Evolutionary conservation across 306 rosid species (phyloP).

Genomic region (Gastrolobium villosum): DNA sequence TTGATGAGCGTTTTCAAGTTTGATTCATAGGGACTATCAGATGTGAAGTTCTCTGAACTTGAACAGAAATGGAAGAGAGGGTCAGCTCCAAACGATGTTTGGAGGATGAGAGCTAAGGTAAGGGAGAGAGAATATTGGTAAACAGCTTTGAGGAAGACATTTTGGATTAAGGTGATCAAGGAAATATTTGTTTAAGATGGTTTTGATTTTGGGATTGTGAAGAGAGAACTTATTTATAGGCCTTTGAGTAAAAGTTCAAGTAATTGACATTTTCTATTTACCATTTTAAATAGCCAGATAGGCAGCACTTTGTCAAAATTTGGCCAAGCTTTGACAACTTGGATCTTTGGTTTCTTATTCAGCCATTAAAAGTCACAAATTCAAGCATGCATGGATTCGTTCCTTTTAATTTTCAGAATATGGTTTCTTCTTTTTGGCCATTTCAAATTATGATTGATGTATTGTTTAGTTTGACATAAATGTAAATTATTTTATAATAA

Average conservation of each 20-base stretch:
- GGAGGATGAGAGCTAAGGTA: slow-evolving; percentile 44
- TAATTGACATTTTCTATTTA: slow-evolving; percentile 35
- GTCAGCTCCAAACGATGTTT: slow-evolving; percentile 52
- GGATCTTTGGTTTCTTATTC: neutral
- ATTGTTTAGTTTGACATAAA: neutral
- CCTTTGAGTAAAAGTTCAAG: neutral
- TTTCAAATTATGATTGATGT: neutral
- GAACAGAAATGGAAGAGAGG: slow-evolving; percentile 68
- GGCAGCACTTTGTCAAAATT: slow-evolving; percentile 30
- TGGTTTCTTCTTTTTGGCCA: neutral
- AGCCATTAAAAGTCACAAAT: neutral
- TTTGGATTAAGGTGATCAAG: slow-evolving; percentile 22
- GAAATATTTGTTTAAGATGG: neutral
- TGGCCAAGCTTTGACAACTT: slow-evolving; percentile 7
- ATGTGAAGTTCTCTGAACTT: slow-evolving; percentile 54
- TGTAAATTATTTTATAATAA: neutral
- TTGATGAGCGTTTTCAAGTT: slow-evolving; percentile 38
- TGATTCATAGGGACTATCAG: slow-evolving; percentile 42
- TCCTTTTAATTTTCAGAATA: neutral
- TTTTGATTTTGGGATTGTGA: neutral
- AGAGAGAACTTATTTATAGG: slow-evolving; percentile 33
- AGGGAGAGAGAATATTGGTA: slow-evolving; percentile 2
- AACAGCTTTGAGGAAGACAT: slow-evolving; percentile 46
- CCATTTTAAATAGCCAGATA: neutral
- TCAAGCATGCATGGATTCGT: neutral